phyloP scores from a whole-genome alignment of 2,329 filamentous ascomycete genomes.

The Xylaria sp. region DNA sequence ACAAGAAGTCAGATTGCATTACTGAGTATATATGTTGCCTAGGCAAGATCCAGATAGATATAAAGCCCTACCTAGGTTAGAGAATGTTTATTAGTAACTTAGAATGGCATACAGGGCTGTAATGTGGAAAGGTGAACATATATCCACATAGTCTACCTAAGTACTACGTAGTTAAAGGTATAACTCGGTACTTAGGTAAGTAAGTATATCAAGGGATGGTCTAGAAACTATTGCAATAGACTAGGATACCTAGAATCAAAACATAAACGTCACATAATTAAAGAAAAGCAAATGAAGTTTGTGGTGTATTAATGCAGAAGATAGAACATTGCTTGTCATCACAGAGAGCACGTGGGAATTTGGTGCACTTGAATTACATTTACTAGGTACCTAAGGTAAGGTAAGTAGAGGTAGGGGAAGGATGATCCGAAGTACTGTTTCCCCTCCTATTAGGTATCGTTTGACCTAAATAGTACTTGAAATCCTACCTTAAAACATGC shows the following conservation, averaged over 20 bases:
- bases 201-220: not conserved
- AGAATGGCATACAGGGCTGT: too few relatives aligned
- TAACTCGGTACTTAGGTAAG: too few relatives aligned
- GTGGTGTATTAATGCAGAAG: not conserved
- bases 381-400: not conserved
- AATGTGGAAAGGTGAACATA: too few relatives aligned
- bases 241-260: constrained; percentile 1
- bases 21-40: too few relatives aligned
- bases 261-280: not conserved
- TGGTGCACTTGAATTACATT: not conserved
- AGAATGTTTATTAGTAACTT: too few relatives aligned
- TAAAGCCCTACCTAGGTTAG: too few relatives aligned
- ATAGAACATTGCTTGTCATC: not conserved
- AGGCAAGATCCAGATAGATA: too few relatives aligned
- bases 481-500: fast-evolving
- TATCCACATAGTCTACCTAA: too few relatives aligned
- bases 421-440: not conserved
- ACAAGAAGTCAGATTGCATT: not conserved
- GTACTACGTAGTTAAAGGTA: too few relatives aligned
- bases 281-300: too few relatives aligned
- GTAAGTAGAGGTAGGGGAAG: not conserved
- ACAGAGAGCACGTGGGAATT: constrained; percentile 4
- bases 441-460: constrained; percentile 1
- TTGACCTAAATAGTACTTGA: constrained; percentile 1
- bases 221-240: not conserved